These are phyloP conservation scores for Paxillus rubicundulus DNA, from an alignment of 768 basidiomycete genomes.

Conservation along the genomic window DNA sequence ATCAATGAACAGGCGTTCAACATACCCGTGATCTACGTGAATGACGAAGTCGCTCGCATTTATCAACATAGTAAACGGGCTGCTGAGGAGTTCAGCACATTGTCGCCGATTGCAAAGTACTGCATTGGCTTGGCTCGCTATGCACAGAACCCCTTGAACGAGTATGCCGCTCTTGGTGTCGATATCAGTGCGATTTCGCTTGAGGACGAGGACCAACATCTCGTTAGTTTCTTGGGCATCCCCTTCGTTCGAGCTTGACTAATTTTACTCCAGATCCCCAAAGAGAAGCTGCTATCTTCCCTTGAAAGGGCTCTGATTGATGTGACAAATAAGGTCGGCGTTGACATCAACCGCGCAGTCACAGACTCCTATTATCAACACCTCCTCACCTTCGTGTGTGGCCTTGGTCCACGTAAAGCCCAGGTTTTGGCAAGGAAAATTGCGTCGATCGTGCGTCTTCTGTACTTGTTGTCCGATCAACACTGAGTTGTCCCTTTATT, in stretches of 20 bases:
- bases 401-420: constrained; percentile 93
- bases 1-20: constrained; percentile 45
- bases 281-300: constrained; percentile 75
- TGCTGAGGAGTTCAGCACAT: constrained; percentile 73
- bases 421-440: constrained; percentile 82
- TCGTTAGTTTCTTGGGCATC: constrained; percentile 48
- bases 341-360: constrained; percentile 93
- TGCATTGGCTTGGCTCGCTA: constrained; percentile 94
- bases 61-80: constrained; percentile 91
- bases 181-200: constrained; percentile 84
- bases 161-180: constrained; percentile 84
- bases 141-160: constrained; percentile 89
- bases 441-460: constrained; percentile 57
- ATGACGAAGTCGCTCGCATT: constrained; percentile 90
- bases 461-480: neutral
- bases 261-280: constrained; percentile 60
- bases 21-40: constrained; percentile 78
- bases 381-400: constrained; percentile 86
- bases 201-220: constrained; percentile 81
- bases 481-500: constrained; percentile 1
- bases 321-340: constrained; percentile 87
- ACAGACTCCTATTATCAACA: constrained; percentile 86
- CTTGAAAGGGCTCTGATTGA: constrained; percentile 90
- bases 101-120: constrained; percentile 81
- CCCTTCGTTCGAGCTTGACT: neutral